A percentile compares a stretch with the other conserved stretches of the same genome.
These are phyloP conservation scores for Sordariomycetes sp. DNA, from an alignment of 2,329 filamentous ascomycete species.

Conservation along the genomic window DNA sequence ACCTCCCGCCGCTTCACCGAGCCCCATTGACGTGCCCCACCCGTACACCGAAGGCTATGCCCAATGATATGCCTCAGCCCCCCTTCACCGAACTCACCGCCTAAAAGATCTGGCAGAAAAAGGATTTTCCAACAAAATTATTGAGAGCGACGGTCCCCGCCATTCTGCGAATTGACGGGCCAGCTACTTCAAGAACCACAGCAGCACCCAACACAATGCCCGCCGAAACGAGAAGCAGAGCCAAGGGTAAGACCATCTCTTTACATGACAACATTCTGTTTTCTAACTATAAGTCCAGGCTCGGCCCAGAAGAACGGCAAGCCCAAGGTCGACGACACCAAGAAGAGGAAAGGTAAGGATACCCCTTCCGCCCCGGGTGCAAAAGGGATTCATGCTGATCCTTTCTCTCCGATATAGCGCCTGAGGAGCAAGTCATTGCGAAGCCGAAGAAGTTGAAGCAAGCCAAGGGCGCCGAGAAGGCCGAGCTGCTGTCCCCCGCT, in stretches of 20 bases:
- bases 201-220: slow-evolving; percentile 27
- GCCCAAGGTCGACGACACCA: slow-evolving; percentile 8
- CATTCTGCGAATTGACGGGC: neutral
- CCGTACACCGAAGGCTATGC: neutral
- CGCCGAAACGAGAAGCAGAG: slow-evolving; percentile 27
- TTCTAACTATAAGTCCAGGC: neutral
- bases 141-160: neutral
- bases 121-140: neutral
- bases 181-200: neutral
- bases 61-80: neutral
- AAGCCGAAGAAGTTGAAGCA: slow-evolving; percentile 35
- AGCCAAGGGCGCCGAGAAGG: slow-evolving; percentile 19
- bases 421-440: slow-evolving; percentile 32
- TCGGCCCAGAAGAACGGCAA: slow-evolving; percentile 6
- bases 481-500: slow-evolving; percentile 14
- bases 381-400: slow-evolving; percentile 1
- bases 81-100: slow-evolving; percentile 2
- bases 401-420: slow-evolving; percentile 16
- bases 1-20: neutral
- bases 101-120: slow-evolving; percentile 4
- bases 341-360: slow-evolving; percentile 26
- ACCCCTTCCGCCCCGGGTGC: neutral
- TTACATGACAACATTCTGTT: neutral
- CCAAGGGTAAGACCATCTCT: slow-evolving; percentile 17
- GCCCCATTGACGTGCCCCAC: neutral